phyloP scores from a whole-genome alignment of 345 rosid species.

The Euphorbia peplus region DNA sequence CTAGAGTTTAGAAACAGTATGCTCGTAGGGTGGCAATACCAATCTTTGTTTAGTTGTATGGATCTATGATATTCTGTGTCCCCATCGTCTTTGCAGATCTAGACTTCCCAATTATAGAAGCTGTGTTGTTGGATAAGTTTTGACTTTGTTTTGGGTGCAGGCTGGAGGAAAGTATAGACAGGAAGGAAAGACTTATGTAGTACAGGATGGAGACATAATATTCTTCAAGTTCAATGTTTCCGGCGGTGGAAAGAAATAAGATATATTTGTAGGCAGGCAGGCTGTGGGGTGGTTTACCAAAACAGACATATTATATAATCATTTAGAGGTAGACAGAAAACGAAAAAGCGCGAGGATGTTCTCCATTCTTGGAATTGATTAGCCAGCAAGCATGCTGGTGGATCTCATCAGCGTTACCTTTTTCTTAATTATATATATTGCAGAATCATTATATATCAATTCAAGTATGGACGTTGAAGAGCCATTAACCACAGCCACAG shows the following conservation, averaged over 20 bases:
- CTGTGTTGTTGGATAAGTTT: too few relatives aligned
- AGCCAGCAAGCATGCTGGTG: neutral
- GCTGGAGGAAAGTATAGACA: constrained; percentile 91
- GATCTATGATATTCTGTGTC: too few relatives aligned
- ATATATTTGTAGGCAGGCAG: neutral
- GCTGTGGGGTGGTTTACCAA: neutral
- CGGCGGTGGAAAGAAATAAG: constrained; percentile 96
- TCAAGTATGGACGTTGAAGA: neutral
- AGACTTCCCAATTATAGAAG: too few relatives aligned
- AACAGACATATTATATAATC: neutral
- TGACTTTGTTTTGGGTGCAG: constrained; percentile 29
- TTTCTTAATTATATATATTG: too few relatives aligned
- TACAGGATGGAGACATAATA: constrained; percentile 90
- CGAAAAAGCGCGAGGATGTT: neutral
- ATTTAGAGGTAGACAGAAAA: neutral
- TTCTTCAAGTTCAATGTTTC: constrained; percentile 98
- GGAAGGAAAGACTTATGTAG: constrained; percentile 92
- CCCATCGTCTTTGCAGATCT: too few relatives aligned
- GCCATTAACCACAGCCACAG: neutral
- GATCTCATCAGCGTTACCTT: neutral
- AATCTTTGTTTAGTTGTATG: too few relatives aligned
- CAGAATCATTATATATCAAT: constrained; percentile 2
- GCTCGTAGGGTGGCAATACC: too few relatives aligned
- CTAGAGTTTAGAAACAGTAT: too few relatives aligned
- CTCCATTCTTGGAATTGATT: constrained; percentile 2